A percentile compares a stretch with the other conserved stretches of the same genome.
Evolutionary conservation across 2,329 filamentous ascomycete genomes (phyloP).

Genomic region (Pochonia chlamydosporia): DNA sequence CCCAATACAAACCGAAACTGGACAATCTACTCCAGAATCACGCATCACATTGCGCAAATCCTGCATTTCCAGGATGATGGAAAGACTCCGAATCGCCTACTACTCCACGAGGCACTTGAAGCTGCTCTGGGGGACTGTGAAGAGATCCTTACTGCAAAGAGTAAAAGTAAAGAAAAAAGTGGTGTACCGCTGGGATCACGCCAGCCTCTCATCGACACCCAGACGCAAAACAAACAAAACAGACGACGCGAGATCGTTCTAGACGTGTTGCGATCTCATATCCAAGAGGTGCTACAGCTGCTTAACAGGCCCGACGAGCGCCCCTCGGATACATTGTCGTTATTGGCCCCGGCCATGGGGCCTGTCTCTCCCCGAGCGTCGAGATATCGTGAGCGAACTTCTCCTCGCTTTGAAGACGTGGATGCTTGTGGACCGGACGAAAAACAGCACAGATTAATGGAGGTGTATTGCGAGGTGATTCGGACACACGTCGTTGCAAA

Average conservation of each 20-base stretch:
- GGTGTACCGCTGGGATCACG: not conserved
- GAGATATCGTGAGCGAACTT: not conserved
- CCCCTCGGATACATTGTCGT: slow-evolving; percentile 17
- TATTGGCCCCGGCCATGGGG: slow-evolving; percentile 12
- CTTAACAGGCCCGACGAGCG: slow-evolving; percentile 35
- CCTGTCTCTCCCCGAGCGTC: slow-evolving; percentile 9
- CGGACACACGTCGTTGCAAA: slow-evolving; percentile 32
- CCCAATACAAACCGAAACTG: slow-evolving; percentile 13
- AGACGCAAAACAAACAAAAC: slow-evolving; percentile 11
- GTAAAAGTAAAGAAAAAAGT: not conserved
- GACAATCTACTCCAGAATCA: slow-evolving; percentile 18
- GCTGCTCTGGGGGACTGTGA: slow-evolving; percentile 36
- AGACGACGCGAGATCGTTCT: slow-evolving; percentile 31
- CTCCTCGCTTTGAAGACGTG: slow-evolving; percentile 37
- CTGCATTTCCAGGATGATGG: slow-evolving; percentile 16
- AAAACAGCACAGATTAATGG: slow-evolving; percentile 44
- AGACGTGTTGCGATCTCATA: slow-evolving; percentile 41
- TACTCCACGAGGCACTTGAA: slow-evolving; percentile 33
- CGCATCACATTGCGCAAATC: slow-evolving; percentile 19
- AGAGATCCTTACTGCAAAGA: slow-evolving; percentile 32
- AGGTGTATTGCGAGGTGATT: slow-evolving; percentile 44
- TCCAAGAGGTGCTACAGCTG: slow-evolving; percentile 41
- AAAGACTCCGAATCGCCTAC: slow-evolving; percentile 20
- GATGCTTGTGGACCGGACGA: slow-evolving; percentile 40
- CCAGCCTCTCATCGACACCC: not conserved